Percentiles rank a stretch among this genome's conserved stretches.
These are phyloP conservation scores for Hypoxylon sp. DNA, from an alignment of 2,329 filamentous ascomycete species.

Conservation along the genomic window DNA sequence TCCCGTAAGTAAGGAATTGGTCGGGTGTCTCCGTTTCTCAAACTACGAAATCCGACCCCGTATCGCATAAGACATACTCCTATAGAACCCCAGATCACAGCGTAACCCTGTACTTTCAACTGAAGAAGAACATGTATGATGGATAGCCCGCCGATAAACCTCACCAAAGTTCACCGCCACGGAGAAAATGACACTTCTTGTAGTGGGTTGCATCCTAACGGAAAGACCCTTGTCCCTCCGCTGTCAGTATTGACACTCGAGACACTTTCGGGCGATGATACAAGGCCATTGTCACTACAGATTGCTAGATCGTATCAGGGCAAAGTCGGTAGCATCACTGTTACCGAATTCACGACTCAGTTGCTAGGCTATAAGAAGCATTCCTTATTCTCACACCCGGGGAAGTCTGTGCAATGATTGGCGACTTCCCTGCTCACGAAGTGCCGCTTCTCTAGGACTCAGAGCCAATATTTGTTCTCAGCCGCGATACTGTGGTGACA, in stretches of 20 bases:
- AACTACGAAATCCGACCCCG: not conserved
- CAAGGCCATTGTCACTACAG: conserved; percentile 24
- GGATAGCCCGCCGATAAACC: conserved; percentile 8
- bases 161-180: conserved; percentile 39
- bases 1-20: not conserved
- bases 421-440: conserved; percentile 20
- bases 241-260: conserved; percentile 37
- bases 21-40: not conserved
- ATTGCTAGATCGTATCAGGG: conserved; percentile 32
- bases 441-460: conserved; percentile 40
- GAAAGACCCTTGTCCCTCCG: conserved; percentile 35
- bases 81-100: conserved; percentile 12
- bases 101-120: conserved; percentile 2
- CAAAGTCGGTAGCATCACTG: conserved; percentile 28
- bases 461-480: conserved; percentile 38
- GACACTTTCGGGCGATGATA: conserved; percentile 33
- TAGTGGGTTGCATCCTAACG: conserved; percentile 40
- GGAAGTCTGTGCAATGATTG: conserved; percentile 25
- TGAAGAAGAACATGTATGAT: not conserved
- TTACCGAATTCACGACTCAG: conserved; percentile 33
- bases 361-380: conserved; percentile 22
- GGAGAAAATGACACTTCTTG: conserved; percentile 31
- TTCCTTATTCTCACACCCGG: conserved; percentile 40
- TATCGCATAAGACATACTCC: not conserved
- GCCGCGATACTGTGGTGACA: conserved; percentile 36